Evolutionary conservation across 2,329 filamentous ascomycete genomes (phyloP).

Genomic region (Fusarium pilosicola): DNA sequence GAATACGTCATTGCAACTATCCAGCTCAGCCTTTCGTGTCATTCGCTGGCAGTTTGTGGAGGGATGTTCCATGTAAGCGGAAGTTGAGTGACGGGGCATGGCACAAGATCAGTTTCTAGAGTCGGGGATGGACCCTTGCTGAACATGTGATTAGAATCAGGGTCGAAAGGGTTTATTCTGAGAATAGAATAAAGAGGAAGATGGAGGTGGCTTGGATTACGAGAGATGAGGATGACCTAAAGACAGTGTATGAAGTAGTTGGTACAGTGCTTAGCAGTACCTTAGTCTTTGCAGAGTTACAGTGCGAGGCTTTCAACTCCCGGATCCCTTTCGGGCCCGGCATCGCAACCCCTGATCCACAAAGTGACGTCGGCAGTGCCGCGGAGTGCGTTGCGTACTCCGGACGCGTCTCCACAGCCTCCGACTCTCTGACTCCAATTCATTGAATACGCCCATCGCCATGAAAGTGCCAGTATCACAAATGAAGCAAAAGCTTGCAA

Average conservation of each 20-base stretch:
- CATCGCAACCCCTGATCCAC: conserved; percentile 29
- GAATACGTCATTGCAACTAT: conserved; percentile 21
- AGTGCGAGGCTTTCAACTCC: neutral
- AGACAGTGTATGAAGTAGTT: conserved; percentile 1
- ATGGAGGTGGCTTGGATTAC: conserved; percentile 26
- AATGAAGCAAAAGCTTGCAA: neutral
- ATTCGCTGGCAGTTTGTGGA: conserved; percentile 8
- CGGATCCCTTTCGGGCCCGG: conserved; percentile 13
- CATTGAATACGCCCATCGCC: neutral
- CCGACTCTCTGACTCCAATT: conserved; percentile 5
- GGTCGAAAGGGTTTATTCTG: conserved; percentile 2
- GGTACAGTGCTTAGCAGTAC: conserved; percentile 1
- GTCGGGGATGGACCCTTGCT: neutral
- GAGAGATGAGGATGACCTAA: conserved; percentile 11
- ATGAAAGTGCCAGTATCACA: conserved; percentile 3
- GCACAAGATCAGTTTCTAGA: conserved; percentile 7
- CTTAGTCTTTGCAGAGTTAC: neutral
- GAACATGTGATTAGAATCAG: conserved; percentile 20
- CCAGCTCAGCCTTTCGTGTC: conserved; percentile 6
- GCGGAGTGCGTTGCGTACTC: conserved; percentile 10
- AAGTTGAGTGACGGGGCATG: conserved; percentile 7
- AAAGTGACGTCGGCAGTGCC: conserved; percentile 41
- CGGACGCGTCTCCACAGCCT: conserved; percentile 36
- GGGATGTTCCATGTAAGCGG: conserved; percentile 26
- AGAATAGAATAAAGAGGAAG: conserved; percentile 26